A percentile compares a stretch with the other conserved stretches of the same genome.
phyloP scores from a whole-genome alignment of 768 basidiomycete species.

The Tricholoma bakamatsutake region DNA sequence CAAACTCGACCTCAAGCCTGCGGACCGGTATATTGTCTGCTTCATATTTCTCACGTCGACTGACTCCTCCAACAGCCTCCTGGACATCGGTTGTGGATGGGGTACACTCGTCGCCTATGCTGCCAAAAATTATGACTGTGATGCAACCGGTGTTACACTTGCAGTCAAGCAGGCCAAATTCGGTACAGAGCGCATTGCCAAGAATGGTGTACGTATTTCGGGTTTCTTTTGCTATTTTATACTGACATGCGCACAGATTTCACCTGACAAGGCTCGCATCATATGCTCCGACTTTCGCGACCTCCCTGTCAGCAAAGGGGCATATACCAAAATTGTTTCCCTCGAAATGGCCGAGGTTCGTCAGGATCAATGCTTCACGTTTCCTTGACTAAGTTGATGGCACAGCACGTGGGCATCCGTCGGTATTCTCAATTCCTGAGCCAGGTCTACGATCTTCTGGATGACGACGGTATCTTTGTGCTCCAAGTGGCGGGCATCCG shows the following conservation, averaged over 20 bases:
- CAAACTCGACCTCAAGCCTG: conserved; percentile 85
- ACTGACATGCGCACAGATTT: conserved; percentile 23
- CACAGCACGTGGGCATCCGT: conserved; percentile 89
- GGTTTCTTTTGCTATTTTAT: not conserved
- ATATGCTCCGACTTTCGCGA: conserved; percentile 92
- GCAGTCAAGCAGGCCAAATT: conserved; percentile 88
- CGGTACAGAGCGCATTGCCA: conserved; percentile 79
- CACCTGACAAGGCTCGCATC: conserved; percentile 75
- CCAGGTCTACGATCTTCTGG: conserved; percentile 89
- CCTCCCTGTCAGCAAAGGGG: conserved; percentile 67
- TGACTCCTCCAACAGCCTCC: conserved; percentile 36
- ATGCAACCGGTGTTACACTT: conserved; percentile 94
- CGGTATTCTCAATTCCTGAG: conserved; percentile 84
- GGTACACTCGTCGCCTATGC: conserved; percentile 93
- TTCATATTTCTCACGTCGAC: not conserved
- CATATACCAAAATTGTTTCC: conserved; percentile 91
- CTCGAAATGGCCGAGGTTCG: conserved; percentile 96
- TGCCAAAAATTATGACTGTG: conserved; percentile 95
- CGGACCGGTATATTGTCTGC: conserved; percentile 48
- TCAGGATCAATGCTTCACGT: not conserved
- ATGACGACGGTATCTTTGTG: conserved; percentile 92
- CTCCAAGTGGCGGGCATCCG: conserved; percentile 97
- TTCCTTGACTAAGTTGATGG: not conserved
- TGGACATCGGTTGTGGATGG: conserved; percentile 94
- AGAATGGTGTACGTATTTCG: conserved; percentile 54